A percentile compares a stretch with the other conserved stretches of the same genome.
phyloP scores from a whole-genome alignment of 2,329 filamentous ascomycete genomes.

The Fusarium robinianum region DNA sequence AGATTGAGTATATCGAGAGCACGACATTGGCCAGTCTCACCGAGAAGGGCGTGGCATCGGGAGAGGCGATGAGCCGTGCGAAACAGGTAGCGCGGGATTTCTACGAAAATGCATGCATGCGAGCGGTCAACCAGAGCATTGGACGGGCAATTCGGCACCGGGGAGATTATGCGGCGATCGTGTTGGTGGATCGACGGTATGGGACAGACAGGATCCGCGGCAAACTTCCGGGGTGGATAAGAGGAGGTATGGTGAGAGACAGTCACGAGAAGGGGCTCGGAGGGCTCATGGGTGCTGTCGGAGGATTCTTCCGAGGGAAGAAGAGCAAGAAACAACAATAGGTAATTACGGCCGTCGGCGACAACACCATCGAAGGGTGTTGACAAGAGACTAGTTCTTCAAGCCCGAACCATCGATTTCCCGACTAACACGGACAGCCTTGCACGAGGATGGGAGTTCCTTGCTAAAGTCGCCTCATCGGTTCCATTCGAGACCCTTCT shows the following conservation, averaged over 20 bases:
- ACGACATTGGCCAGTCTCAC: slow-evolving; percentile 50
- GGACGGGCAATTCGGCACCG: slow-evolving; percentile 88
- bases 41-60: slow-evolving; percentile 25
- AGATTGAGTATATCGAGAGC: slow-evolving; percentile 81
- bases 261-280: slow-evolving; percentile 57
- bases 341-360: no score
- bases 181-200: slow-evolving; percentile 83
- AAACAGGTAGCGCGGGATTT: slow-evolving; percentile 73
- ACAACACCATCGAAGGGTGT: no score
- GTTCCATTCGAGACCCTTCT: slow-evolving; percentile 26
- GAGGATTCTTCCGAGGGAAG: slow-evolving; percentile 63
- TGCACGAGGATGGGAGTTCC: slow-evolving; percentile 19
- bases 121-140: slow-evolving; percentile 95
- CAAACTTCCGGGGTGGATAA: slow-evolving; percentile 92
- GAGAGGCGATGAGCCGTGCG: slow-evolving; percentile 38
- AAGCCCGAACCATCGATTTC: no score
- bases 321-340: slow-evolving; percentile 9
- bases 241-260: slow-evolving; percentile 62
- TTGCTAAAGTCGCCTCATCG: slow-evolving; percentile 5
- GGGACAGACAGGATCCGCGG: slow-evolving; percentile 69
- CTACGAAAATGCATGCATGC: slow-evolving; percentile 95
- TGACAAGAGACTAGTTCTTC: no score
- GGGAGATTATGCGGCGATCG: slow-evolving; percentile 86
- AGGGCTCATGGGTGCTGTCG: slow-evolving; percentile 62
- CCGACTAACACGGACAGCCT: slow-evolving; percentile 6